Percentiles rank a stretch among this genome's conserved stretches.
These are phyloP conservation scores for Coniochaeta sp. DNA, from an alignment of 2,329 filamentous ascomycete species.

Conservation along the genomic window DNA sequence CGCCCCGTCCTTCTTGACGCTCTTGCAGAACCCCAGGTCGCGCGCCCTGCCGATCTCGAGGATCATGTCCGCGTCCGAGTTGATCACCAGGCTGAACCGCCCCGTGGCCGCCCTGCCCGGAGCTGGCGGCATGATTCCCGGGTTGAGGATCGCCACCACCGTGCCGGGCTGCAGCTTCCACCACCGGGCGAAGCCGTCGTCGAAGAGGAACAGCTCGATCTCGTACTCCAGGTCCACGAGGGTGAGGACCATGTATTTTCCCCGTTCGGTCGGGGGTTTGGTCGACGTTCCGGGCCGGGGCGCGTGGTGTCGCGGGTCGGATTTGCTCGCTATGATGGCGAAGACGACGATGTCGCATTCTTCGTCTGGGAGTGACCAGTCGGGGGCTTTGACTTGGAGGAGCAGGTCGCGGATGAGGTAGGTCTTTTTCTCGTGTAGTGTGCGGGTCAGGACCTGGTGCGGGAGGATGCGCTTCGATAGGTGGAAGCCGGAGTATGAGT, in stretches of 20 bases:
- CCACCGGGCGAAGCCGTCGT: constrained; percentile 81
- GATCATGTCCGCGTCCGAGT: constrained; percentile 79
- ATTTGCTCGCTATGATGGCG: constrained; percentile 82
- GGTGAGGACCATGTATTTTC: constrained; percentile 89
- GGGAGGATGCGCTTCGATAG: constrained; percentile 77
- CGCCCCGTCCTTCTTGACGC: constrained; percentile 75
- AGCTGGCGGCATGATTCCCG: constrained; percentile 80
- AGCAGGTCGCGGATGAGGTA: constrained; percentile 76
- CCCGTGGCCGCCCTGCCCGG: constrained; percentile 69
- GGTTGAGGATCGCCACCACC: constrained; percentile 85
- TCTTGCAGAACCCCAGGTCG: constrained; percentile 84
- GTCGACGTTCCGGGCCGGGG: constrained; percentile 32
- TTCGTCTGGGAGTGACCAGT: constrained; percentile 72
- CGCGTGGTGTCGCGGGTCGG: constrained; percentile 61
- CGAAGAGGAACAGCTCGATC: constrained; percentile 86
- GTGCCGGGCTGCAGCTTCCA: constrained; percentile 94
- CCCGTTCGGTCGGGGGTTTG: constrained; percentile 47
- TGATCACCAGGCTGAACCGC: constrained; percentile 77
- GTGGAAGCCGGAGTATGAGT: constrained; percentile 79
- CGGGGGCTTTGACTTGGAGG: constrained; percentile 70
- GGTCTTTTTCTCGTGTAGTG: constrained; percentile 68
- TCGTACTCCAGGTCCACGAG: constrained; percentile 87
- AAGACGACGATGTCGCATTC: constrained; percentile 88
- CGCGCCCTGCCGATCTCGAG: constrained; percentile 80
- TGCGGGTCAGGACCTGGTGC: constrained; percentile 71